Percentiles rank a stretch among this genome's conserved stretches.
Evolutionary conservation across 73 alveolate species (phyloP).

Genomic region (Paraurostyla sp.): DNA sequence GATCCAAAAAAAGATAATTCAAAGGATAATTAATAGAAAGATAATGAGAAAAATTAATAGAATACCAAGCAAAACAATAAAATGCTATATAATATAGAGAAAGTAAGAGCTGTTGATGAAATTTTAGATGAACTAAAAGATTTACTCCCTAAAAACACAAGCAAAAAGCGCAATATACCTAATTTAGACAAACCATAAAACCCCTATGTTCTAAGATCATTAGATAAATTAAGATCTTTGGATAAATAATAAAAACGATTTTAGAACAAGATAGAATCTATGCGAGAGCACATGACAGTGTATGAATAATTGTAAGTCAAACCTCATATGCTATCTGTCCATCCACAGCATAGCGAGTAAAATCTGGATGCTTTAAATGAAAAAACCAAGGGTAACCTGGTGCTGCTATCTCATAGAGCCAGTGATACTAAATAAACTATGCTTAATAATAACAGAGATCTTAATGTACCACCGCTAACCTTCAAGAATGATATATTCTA

Average conservation of each 20-base stretch:
- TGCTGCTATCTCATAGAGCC: neutral
- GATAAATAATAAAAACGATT: constrained; percentile 4
- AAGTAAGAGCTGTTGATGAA: constrained; percentile 22
- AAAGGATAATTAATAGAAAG: neutral
- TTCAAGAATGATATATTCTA: constrained; percentile 25
- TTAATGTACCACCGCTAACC: constrained; percentile 25
- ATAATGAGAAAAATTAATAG: neutral
- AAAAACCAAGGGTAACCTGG: neutral
- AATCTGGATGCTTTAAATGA: neutral
- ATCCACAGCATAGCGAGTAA: neutral
- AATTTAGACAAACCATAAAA: constrained; percentile 20
- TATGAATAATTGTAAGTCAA: constrained; percentile 14
- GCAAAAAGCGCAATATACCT: neutral
- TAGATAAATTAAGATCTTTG: constrained; percentile 10
- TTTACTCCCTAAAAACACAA: neutral
- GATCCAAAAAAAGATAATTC: neutral
- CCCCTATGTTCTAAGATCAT: constrained; percentile 35
- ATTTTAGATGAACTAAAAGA: constrained; percentile 28
- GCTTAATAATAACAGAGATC: neutral
- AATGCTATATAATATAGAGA: neutral
- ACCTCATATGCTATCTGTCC: neutral
- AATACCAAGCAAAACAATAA: neutral
- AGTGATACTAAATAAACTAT: neutral
- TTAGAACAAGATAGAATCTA: constrained; percentile 21
- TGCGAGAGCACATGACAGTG: constrained; percentile 28